Base-by-base conservation (phyloP, 2,329 filamentous ascomycete species). In the Fusarium denticulatum region DNA sequence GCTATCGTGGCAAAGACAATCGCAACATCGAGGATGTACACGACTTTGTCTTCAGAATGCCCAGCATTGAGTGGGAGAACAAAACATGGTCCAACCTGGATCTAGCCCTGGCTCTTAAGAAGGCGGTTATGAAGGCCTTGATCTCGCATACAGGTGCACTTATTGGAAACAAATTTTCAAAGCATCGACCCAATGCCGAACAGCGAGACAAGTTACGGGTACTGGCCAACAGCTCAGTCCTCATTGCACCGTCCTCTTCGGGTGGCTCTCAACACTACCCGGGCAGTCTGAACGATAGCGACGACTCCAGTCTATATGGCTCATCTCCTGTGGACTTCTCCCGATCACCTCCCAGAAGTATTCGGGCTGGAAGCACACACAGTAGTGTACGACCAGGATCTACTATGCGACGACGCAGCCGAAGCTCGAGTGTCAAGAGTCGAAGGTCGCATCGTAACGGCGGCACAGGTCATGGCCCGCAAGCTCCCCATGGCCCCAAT, bases 1-100 rank as follows among this genome's bases (percentile, higher is more conserved):
- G 94, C 80, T 98, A 98, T 88, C 97, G 98, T 82, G 96, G 97
- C 79, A 97, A 95, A 81, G 94, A 95, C 49, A 94, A 97, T 74
- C 94, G 95, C 80, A 99, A 98, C 78, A 89, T 99, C 64, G 95
- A 98, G 83, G 97, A 99, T 82, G 93, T 99, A 22, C 96, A 99
- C 83, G 93, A 98, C 80, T 97, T 99, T 76, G 96, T 99, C 55
- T 99, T 99, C 88, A 92, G 94, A 39, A 90, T 99, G 83, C 96
- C 96, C 7, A 93, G 93, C 5, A 91, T 99, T 52, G 96, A 99
- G 81, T 98, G 97, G 85, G 91, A 94, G 72, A 99, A 99, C 87
- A 99, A 99, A 86, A 98, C 95, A 14, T 99, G 96, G 96, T 98
- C 95, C 12, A 99, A 98, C 81, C 88, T 99, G 12, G 96, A 99